Percentiles rank a stretch among this genome's conserved stretches.
Conservation (phyloP, 1,284 basidiomycete species). For the Tilletia indica region DNA sequence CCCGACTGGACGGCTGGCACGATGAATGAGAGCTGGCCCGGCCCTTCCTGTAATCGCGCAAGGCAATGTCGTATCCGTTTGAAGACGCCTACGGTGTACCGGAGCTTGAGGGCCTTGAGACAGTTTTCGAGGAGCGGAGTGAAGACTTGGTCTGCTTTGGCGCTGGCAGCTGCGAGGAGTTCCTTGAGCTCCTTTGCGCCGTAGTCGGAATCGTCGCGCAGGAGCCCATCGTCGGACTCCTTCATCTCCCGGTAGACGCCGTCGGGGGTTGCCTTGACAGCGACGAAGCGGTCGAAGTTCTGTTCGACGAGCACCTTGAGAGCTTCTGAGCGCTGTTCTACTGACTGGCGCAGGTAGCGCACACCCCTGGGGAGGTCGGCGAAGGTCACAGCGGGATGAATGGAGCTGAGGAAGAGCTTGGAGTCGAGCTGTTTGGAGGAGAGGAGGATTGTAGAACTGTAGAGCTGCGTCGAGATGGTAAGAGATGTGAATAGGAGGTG, state of each 20-base stretch:
- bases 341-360: slow-evolving; percentile 39
- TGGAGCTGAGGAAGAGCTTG: slow-evolving; percentile 64
- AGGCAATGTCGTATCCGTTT: slow-evolving; percentile 87
- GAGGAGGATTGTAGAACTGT: slow-evolving; percentile 42
- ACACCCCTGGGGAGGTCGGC: slow-evolving; percentile 70
- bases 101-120: slow-evolving; percentile 86
- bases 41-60: slow-evolving; percentile 98
- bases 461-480: slow-evolving; percentile 29
- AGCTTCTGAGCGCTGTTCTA: slow-evolving; percentile 71
- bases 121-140: slow-evolving; percentile 93
- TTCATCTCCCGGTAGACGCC: slow-evolving; percentile 87
- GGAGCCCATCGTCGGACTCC: slow-evolving; percentile 68
- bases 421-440: slow-evolving; percentile 92
- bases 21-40: slow-evolving; percentile 70
- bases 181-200: slow-evolving; percentile 78
- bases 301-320: slow-evolving; percentile 92
- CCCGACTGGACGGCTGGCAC: slow-evolving; percentile 56
- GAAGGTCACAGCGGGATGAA: slow-evolving; percentile 81
- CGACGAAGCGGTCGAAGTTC: slow-evolving; percentile 96
- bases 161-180: slow-evolving; percentile 62
- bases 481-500: too few relatives aligned
- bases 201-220: slow-evolving; percentile 75
- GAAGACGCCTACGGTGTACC: slow-evolving; percentile 89
- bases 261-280: slow-evolving; percentile 93
- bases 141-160: slow-evolving; percentile 92